These are phyloP conservation scores for Plasmodium coatneyi DNA, from an alignment of 169 alveolate genomes.

Conservation along the genomic window DNA sequence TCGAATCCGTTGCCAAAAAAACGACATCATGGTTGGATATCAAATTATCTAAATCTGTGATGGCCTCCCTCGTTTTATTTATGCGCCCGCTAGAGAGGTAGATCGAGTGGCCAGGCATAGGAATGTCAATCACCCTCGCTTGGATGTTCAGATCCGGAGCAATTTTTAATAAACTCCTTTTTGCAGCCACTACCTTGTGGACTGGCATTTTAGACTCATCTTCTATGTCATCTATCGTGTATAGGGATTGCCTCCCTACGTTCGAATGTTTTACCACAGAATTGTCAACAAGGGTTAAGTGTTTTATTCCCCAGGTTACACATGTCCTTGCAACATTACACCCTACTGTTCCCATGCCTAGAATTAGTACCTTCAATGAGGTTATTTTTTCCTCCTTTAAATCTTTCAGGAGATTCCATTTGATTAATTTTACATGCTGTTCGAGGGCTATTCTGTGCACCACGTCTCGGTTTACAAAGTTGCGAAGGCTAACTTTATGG, in stretches of 20 bases:
- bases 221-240: constrained; percentile 38
- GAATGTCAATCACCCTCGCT: constrained; percentile 74
- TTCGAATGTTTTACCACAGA: constrained; percentile 77
- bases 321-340: constrained; percentile 80
- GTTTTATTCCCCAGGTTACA: constrained; percentile 82
- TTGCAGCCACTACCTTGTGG: constrained; percentile 79
- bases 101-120: constrained; percentile 84
- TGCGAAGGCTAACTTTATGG: constrained; percentile 24
- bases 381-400: constrained; percentile 74
- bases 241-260: constrained; percentile 80
- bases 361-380: constrained; percentile 70
- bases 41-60: constrained; percentile 28
- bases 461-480: constrained; percentile 54
- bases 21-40: constrained; percentile 78
- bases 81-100: constrained; percentile 48
- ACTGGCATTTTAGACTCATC: constrained; percentile 17
- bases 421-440: constrained; percentile 79
- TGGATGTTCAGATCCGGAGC: constrained; percentile 78
- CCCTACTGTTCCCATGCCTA: constrained; percentile 87
- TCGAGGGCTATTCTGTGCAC: constrained; percentile 75
- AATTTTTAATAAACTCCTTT: constrained; percentile 72
- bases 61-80: neutral
- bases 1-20: constrained; percentile 83
- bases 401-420: constrained; percentile 81
- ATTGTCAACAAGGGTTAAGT: constrained; percentile 77